Base-by-base conservation (phyloP, 345 rosid species). In the Salix dunnii region DNA sequence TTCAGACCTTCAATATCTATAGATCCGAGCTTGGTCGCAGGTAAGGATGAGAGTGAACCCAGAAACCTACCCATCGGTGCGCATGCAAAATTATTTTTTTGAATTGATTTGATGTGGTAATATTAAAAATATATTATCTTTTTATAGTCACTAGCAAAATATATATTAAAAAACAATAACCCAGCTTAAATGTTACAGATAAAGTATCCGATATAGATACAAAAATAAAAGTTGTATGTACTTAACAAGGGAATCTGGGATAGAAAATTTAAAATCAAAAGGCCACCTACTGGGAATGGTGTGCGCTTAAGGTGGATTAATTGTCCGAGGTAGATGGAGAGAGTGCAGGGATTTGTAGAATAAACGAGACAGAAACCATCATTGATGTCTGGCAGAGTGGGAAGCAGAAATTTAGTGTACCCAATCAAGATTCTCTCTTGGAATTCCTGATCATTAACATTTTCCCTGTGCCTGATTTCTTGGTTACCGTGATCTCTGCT, bases 11-110 rank as follows among this genome's bases (percentile, higher is more conserved):
- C n/a, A n/a, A n/a, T n/a, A n/a, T n/a, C n/a, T 68, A 89, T 64
- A 68, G 99, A 92, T 79, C 99, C 99, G 53, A 96, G 98, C 88
- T 96, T 94, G 83, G 97, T 92, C 60, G 97, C 98, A 46, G 98
- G 36, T 53, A 96, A 71, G 65, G 97, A 90, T 36, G 98, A 94
- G 21, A 96, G 82, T 68, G 90, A 76, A 55, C 99, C 99, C 55
- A 94, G 95, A 81, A 96, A 94, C 70, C 90, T 97, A 78, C 98
- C 98, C 93, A 96, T 88, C 1, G 99, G 99, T 0, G 99, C 94
- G 5, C 98, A 93, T 18, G 99, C 98, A 80, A 33, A 33, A 33
- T 33, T 33, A 2, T 28, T 28, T 28, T 28, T 28, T 28, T 28
- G 2, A 28, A 28, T 28, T 28, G 36, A 4, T 33, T 33, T 33